phyloP scores from a whole-genome alignment of 305 asterid genomes.

The Solanum chacoense region DNA sequence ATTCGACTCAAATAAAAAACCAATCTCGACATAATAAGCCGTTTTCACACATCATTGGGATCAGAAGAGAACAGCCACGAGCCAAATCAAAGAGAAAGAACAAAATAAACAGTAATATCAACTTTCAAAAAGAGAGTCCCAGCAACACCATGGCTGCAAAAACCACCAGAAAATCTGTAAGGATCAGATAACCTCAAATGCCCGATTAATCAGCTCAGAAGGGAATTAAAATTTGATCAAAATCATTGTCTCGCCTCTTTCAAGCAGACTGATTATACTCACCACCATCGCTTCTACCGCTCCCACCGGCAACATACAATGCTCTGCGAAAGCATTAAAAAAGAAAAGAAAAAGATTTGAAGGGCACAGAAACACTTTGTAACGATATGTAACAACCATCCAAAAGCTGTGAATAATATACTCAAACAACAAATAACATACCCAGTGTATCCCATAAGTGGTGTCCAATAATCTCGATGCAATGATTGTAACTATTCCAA shows the following conservation, averaged over 20 bases:
- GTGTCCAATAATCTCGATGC: background rate
- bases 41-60: background rate
- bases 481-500: background rate
- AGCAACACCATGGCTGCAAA: background rate
- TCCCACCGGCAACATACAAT: background rate
- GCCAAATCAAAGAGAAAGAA: background rate
- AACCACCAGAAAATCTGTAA: background rate
- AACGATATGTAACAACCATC: background rate
- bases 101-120: background rate
- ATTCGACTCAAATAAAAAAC: background rate
- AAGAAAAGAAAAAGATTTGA: background rate
- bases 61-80: background rate
- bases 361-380: background rate
- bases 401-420: background rate
- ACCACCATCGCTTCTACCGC: background rate
- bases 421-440: background rate
- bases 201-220: background rate
- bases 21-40: background rate
- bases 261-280: background rate
- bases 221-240: background rate
- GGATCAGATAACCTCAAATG: background rate
- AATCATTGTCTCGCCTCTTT: constrained; percentile 3
- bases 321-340: background rate
- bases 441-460: background rate
- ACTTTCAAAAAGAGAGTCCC: background rate